These are phyloP conservation scores for Fusarium protoensiforme DNA, from an alignment of 2,329 filamentous ascomycete species.

Conservation along the genomic window DNA sequence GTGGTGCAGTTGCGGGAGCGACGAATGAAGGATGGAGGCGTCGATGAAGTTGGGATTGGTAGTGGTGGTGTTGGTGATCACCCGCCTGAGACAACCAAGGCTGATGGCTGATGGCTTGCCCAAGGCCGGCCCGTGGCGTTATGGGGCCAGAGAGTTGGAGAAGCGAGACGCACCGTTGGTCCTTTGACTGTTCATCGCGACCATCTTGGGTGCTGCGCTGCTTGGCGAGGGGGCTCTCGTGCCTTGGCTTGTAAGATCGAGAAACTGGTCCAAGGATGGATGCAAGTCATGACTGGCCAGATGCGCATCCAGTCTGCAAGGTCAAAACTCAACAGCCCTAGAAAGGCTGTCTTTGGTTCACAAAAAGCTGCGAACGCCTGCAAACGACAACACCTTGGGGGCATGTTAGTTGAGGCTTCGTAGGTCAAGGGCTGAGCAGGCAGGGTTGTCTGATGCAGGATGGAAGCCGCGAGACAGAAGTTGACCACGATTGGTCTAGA, in stretches of 20 bases:
- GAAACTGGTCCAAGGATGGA: constrained; percentile 17
- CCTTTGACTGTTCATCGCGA: not conserved
- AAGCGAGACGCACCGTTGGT: constrained; percentile 1
- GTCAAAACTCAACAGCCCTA: constrained; percentile 16
- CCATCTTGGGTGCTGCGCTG: not conserved
- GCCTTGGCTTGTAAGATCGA: constrained; percentile 6
- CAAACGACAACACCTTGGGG: constrained; percentile 5
- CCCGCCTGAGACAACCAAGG: constrained; percentile 43
- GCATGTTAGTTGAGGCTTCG: constrained; percentile 9
- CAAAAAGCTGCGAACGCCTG: constrained; percentile 27
- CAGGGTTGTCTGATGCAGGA: constrained; percentile 22
- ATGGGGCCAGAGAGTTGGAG: constrained; percentile 13
- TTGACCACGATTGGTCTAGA: constrained; percentile 19
- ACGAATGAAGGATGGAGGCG: constrained; percentile 32
- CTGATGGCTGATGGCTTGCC: constrained; percentile 25
- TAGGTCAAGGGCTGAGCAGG: constrained; percentile 10
- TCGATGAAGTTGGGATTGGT: constrained; percentile 32
- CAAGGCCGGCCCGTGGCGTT: constrained; percentile 30
- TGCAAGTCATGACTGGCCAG: constrained; percentile 3
- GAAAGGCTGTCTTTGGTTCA: constrained; percentile 10
- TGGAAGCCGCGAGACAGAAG: constrained; percentile 2
- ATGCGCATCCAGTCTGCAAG: not conserved
- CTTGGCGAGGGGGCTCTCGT: constrained; percentile 15
- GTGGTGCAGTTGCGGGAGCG: constrained; percentile 24
- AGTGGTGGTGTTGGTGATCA: constrained; percentile 41